Evolutionary conservation across 495 filamentous ascomycete genomes (phyloP).

Genomic region (Aspergillus bridgeri): DNA sequence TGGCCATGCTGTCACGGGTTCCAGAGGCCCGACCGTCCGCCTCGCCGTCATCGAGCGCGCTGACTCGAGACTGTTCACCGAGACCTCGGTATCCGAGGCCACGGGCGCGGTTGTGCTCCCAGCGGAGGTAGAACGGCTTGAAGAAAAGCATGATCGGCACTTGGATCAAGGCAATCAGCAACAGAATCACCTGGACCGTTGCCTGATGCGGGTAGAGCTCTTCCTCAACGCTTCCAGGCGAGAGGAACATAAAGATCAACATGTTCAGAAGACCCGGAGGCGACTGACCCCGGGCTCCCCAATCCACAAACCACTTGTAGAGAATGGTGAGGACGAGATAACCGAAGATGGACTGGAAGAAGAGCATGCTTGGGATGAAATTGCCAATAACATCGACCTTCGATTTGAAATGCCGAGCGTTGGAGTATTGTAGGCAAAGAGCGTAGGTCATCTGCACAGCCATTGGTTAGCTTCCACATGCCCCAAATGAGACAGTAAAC

Average conservation of each 20-base stretch:
- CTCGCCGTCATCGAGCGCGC: slow-evolving; percentile 74
- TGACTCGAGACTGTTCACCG: slow-evolving; percentile 80
- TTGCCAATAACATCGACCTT: slow-evolving; percentile 95
- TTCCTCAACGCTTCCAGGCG: slow-evolving; percentile 71
- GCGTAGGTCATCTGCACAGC: slow-evolving; percentile 86
- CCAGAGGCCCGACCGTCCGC: slow-evolving; percentile 41
- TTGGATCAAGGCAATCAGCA: slow-evolving; percentile 80
- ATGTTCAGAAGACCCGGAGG: slow-evolving; percentile 94
- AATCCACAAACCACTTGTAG: slow-evolving; percentile 96
- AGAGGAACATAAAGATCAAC: slow-evolving; percentile 99
- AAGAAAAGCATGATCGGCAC: slow-evolving; percentile 90
- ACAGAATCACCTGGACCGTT: slow-evolving; percentile 67
- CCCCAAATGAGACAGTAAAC: not conserved
- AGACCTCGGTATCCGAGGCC: slow-evolving; percentile 88
- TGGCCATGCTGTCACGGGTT: slow-evolving; percentile 68
- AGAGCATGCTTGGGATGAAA: slow-evolving; percentile 96
- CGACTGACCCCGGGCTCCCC: slow-evolving; percentile 58
- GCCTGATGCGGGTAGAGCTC: slow-evolving; percentile 75
- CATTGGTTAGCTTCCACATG: slow-evolving; percentile 11
- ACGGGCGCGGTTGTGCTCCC: slow-evolving; percentile 86
- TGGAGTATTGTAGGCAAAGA: slow-evolving; percentile 86
- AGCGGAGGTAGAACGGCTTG: slow-evolving; percentile 90
- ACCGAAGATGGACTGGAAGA: slow-evolving; percentile 98
- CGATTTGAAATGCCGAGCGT: slow-evolving; percentile 89
- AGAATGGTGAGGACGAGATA: slow-evolving; percentile 91